Percentiles rank a stretch among this genome's conserved stretches.
Conservation (phyloP, 805 yeast genomes). For the Starmerella kuoi region DNA sequence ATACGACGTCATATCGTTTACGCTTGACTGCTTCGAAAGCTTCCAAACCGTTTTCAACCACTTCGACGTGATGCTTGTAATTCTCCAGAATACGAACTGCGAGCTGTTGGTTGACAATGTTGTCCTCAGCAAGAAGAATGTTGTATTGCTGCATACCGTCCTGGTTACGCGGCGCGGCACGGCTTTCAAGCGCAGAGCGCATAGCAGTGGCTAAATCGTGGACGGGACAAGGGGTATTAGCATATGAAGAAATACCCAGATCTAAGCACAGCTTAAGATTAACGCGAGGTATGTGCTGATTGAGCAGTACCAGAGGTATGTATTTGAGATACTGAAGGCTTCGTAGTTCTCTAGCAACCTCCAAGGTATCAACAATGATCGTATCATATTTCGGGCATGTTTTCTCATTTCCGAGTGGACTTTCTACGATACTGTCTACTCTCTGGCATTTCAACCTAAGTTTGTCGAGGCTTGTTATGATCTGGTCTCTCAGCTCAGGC, state of each 20-base stretch:
- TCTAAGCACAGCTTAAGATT: constrained; percentile 75
- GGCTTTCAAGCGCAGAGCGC: constrained; percentile 72
- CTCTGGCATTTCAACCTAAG: constrained; percentile 53
- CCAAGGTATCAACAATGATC: constrained; percentile 69
- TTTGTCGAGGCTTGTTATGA: constrained; percentile 39
- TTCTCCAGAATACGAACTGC: constrained; percentile 78
- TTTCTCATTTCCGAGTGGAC: constrained; percentile 34
- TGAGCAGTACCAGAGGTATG: constrained; percentile 69
- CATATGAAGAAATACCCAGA: constrained; percentile 75
- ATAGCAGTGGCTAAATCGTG: constrained; percentile 72
- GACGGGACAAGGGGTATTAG: constrained; percentile 76
- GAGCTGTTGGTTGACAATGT: constrained; percentile 72
- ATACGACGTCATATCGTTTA: constrained; percentile 61
- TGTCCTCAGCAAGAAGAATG: constrained; percentile 74
- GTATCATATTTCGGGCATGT: constrained; percentile 50
- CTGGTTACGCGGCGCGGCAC: constrained; percentile 66
- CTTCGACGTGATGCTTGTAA: constrained; percentile 72
- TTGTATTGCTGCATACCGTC: constrained; percentile 67
- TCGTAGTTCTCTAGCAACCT: constrained; percentile 58
- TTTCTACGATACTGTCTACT: constrained; percentile 43
- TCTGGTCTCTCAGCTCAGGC: constrained; percentile 37
- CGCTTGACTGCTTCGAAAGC: constrained; percentile 65
- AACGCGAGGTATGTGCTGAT: constrained; percentile 61
- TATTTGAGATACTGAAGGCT: constrained; percentile 66
- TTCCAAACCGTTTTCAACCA: constrained; percentile 75